phyloP scores from a whole-genome alignment of 768 basidiomycete genomes.

The Pisolithus microcarpus region DNA sequence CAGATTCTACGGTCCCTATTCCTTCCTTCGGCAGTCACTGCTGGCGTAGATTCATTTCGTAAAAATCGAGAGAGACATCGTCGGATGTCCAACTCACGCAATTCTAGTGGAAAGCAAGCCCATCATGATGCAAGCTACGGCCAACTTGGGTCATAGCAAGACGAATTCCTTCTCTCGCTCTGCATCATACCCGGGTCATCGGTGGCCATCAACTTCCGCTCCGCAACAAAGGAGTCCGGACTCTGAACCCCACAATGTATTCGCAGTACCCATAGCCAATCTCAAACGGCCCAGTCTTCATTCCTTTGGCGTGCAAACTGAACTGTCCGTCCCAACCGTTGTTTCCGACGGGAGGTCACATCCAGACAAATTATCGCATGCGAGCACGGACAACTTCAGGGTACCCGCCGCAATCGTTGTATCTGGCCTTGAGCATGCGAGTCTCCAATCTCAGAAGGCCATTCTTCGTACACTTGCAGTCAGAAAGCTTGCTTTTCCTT shows the following conservation, averaged over 20 bases:
- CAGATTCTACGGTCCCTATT: slow-evolving; percentile 35
- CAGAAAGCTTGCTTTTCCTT: slow-evolving; percentile 39
- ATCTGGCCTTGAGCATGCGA: slow-evolving; percentile 62
- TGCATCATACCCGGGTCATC: slow-evolving; percentile 13
- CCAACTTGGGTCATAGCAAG: slow-evolving; percentile 21
- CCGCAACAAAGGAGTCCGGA: slow-evolving; percentile 11
- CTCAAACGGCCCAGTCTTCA: slow-evolving; percentile 6
- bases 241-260: slow-evolving; percentile 8
- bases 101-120: slow-evolving; percentile 13
- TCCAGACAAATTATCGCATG: slow-evolving; percentile 9
- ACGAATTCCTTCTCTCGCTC: slow-evolving; percentile 20
- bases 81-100: slow-evolving; percentile 16
- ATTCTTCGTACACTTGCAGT: slow-evolving; percentile 48
- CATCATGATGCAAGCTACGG: slow-evolving; percentile 9
- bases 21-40: slow-evolving; percentile 17
- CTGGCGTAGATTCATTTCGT: slow-evolving; percentile 11
- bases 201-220: slow-evolving; percentile 11
- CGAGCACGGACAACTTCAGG: slow-evolving; percentile 19
- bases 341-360: slow-evolving; percentile 7
- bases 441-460: slow-evolving; percentile 47
- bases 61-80: slow-evolving; percentile 12
- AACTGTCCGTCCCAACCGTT: slow-evolving; percentile 10
- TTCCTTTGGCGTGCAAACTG: slow-evolving; percentile 8
- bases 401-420: slow-evolving; percentile 58
- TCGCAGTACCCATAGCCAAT: not conserved